These are phyloP conservation scores for Cercospora berteroae DNA, from an alignment of 2,329 filamentous ascomycete genomes.

Conservation along the genomic window DNA sequence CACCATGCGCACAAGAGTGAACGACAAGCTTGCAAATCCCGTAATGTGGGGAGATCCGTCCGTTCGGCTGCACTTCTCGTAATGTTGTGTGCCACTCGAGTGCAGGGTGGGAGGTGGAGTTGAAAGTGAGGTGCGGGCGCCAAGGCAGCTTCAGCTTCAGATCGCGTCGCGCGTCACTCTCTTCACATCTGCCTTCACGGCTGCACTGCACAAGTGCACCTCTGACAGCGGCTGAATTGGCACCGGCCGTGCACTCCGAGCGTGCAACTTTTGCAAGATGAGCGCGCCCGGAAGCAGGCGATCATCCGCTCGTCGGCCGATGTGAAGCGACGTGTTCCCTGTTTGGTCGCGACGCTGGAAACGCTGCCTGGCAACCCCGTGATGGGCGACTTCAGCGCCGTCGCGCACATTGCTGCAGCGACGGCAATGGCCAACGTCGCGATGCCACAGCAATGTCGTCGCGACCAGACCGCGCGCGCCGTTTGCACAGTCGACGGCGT, in stretches of 20 bases:
- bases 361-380: neutral
- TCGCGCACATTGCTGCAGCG: constrained; percentile 2
- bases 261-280: neutral
- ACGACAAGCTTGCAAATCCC: neutral
- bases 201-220: neutral
- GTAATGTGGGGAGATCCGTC: neutral
- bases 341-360: neutral
- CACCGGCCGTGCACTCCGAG: neutral
- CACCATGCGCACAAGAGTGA: neutral
- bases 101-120: neutral
- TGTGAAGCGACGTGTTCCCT: neutral
- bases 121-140: neutral
- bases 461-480: neutral
- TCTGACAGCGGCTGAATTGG: neutral
- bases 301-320: neutral
- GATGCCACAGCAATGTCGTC: constrained; percentile 1
- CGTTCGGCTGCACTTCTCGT: neutral
- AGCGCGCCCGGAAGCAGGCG: constrained; percentile 1
- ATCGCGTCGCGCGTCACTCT: neutral
- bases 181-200: neutral
- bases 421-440: neutral
- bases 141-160: neutral
- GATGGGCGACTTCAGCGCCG: neutral
- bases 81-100: neutral
- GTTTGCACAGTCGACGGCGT: neutral